Evolutionary conservation across 257 asterid genomes (phyloP), one percentile per base, ranked within the genome.

Genomic region (Plantago ovata): DNA sequence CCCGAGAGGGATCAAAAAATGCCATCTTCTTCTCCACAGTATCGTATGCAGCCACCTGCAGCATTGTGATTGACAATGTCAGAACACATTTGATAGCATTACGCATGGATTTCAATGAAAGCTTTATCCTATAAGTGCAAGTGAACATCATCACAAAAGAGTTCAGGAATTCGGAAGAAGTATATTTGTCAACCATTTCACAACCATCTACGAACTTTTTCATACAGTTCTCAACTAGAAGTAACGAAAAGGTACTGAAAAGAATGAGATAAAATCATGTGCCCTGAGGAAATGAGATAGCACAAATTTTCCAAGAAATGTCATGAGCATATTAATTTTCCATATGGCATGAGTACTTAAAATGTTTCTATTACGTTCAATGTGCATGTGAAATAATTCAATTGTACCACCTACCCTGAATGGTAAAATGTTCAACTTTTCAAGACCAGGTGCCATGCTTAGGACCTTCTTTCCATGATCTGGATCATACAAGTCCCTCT

Each of bases 41-140:
- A 66, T 88, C 96, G 74, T 88, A 88, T 58, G 96, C 96, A 60
- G 96, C 96, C 60, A 88, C 95, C 95, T 88, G 69, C 64, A 74
- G 54, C 41, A 52, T 52, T 22, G 28, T 15, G 42, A 63, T 28
- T 3, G 19, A 59, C 13, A 38, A 53, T 9, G 10, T 56, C 24
- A 57, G 47, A 63, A 44, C 38, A 20, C 4, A 43, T 8, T 10
- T 59, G 14, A 41, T 32, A 53, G 10, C 33, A 2, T 36, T 41
- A 28, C 1, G 23, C 40, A 46, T 12, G 1, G n/a, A 8, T 19
- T 24, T 14, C 11, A 14, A 23, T 14, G 4, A 44, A 23, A 0
- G 16, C 20, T 46, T 13, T 3, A 48, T 3, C 20, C 7, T 2
- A 13, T 43, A 28, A 28, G 6, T 28, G 36, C 36, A 28, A 4